A percentile compares a stretch with the other conserved stretches of the same genome.
Evolutionary conservation across 2,329 filamentous ascomycete species (phyloP).

Genomic region (Hypoxylon sp.): DNA sequence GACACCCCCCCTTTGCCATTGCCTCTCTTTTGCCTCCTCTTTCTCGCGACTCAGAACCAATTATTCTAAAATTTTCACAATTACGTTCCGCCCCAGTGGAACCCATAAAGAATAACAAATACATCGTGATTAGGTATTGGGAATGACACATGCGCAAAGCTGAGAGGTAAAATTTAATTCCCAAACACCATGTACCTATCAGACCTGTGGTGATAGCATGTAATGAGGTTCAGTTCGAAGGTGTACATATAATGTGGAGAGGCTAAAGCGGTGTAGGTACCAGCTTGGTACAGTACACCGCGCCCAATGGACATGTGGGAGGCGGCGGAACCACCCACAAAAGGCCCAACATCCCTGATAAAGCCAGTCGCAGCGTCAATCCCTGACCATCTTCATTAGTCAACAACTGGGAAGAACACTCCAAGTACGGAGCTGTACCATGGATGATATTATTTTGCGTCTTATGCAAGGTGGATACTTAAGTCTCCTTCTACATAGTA

Average conservation of each 20-base stretch:
- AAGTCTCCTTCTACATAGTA: constrained; percentile 20
- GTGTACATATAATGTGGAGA: constrained; percentile 36
- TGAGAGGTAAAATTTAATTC: constrained; percentile 18
- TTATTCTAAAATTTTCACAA: constrained; percentile 21
- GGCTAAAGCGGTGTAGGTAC: constrained; percentile 44
- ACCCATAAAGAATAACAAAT: constrained; percentile 25
- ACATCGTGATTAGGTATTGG: neutral
- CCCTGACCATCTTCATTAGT: constrained; percentile 45
- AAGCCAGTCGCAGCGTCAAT: constrained; percentile 43
- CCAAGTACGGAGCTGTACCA: constrained; percentile 35
- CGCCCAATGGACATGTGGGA: constrained; percentile 29
- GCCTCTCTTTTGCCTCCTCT: constrained; percentile 27
- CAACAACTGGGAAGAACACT: constrained; percentile 33
- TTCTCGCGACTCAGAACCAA: constrained; percentile 16
- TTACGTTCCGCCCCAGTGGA: constrained; percentile 17
- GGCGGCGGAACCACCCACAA: constrained; percentile 45
- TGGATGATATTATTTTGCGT: constrained; percentile 38
- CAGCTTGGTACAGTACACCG: constrained; percentile 32
- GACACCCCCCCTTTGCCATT: constrained; percentile 20
- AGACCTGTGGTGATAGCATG: constrained; percentile 18
- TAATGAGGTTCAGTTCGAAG: constrained; percentile 27
- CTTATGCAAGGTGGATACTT: constrained; percentile 43
- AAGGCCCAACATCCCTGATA: constrained; percentile 45
- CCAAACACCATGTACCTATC: constrained; percentile 13
- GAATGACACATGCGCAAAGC: constrained; percentile 11